Conservation (phyloP, 2,329 filamentous ascomycete genomes). For the Alternaria gansuensis region DNA sequence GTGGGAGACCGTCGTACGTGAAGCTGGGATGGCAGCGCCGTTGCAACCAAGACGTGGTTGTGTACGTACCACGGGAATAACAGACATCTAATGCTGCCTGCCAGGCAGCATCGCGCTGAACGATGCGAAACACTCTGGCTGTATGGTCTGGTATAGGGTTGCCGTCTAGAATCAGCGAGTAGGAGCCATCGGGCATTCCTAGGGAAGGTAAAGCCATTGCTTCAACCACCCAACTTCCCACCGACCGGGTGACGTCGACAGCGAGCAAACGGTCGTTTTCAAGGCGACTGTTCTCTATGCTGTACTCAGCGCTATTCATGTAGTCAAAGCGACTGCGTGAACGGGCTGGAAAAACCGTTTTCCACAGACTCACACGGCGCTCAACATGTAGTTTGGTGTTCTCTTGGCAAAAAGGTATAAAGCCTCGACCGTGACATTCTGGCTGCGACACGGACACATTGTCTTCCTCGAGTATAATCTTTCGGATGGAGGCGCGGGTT, state of each 20-base stretch:
- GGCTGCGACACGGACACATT: not conserved
- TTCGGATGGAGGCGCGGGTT: not conserved
- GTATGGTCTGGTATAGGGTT: not conserved
- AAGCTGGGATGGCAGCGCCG: not conserved
- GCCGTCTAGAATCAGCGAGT: not conserved
- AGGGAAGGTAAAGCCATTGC: accelerated
- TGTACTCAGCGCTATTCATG: no score
- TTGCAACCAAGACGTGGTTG: not conserved
- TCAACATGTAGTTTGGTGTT: not conserved
- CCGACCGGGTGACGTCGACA: not conserved
- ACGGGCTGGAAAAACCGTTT: not conserved
- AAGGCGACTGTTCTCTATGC: no score
- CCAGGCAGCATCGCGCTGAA: not conserved
- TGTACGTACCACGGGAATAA: not conserved
- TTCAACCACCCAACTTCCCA: not conserved
- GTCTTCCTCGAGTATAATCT: not conserved
- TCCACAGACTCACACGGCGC: not conserved
- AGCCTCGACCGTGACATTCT: not conserved
- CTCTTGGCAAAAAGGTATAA: not conserved
- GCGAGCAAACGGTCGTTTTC: no score
- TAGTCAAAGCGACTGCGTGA: no score
- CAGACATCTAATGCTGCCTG: not conserved
- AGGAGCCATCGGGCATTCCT: not conserved
- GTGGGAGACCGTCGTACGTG: slow-evolving; percentile 2
- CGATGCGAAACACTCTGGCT: not conserved